A percentile compares a stretch with the other conserved stretches of the same genome.
Evolutionary conservation across 768 basidiomycete genomes (phyloP).

Genomic region (Sarcodon sp.): DNA sequence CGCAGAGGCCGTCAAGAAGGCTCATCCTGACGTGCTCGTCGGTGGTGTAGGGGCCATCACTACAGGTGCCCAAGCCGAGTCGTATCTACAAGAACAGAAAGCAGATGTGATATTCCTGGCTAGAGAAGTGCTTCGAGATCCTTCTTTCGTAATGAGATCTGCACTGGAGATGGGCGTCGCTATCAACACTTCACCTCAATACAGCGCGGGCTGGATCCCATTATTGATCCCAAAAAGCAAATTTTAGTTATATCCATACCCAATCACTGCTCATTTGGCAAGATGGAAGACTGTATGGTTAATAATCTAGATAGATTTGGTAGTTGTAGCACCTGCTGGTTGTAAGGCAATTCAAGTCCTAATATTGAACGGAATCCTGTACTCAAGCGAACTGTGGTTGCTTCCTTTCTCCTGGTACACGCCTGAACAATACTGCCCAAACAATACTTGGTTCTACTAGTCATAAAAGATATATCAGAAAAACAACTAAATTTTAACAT

Average conservation of each 20-base stretch:
- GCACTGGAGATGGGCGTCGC: constrained; percentile 50
- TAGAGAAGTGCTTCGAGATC: constrained; percentile 51
- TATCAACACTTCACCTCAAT: constrained; percentile 63
- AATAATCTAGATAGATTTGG: not conserved
- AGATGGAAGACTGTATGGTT: not conserved
- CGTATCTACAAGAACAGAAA: constrained; percentile 49
- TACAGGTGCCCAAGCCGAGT: constrained; percentile 41
- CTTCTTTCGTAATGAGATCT: constrained; percentile 50
- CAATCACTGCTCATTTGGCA: not conserved
- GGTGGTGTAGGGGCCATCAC: constrained; percentile 68
- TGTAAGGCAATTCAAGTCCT: too few relatives aligned
- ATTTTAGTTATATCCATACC: too few relatives aligned
- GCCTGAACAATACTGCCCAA: too few relatives aligned
- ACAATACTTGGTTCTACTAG: too few relatives aligned
- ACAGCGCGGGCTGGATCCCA: constrained; percentile 43
- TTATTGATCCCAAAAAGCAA: constrained; percentile 17
- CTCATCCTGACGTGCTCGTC: constrained; percentile 38
- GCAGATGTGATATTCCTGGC: constrained; percentile 61
- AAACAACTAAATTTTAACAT: too few relatives aligned
- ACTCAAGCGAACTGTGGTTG: too few relatives aligned
- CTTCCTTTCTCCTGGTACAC: too few relatives aligned
- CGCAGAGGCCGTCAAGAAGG: constrained; percentile 50
- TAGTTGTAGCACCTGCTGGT: too few relatives aligned
- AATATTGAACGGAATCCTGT: too few relatives aligned
- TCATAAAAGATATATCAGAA: too few relatives aligned